Base-by-base conservation (phyloP, 225 moss, liverwort and hornwort species). In the Bryum argenteum region DNA sequence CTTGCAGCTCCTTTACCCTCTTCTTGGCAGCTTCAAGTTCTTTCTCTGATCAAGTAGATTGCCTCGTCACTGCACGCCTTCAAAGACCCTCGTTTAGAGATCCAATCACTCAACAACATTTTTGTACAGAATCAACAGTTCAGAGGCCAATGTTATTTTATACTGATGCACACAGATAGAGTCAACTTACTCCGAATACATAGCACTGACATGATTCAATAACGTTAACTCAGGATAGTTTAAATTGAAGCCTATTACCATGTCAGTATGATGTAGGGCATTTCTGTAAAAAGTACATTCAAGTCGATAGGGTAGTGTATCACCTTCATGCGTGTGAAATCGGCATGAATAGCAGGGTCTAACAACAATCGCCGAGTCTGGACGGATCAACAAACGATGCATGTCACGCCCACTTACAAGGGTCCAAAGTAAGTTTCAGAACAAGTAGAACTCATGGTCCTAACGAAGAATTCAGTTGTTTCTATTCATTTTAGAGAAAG, bases 21-120 rank as follows among this genome's bases (percentile, higher is more conserved):
- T 92, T 98, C 56, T 94, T 92, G 51, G 92, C 88, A 73, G 89
- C 88, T 78, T 98, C 98, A n/a, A 94, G 83, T 79, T 94, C 94
- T 88, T 91, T 94, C 98, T 98, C 82, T 71, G 61, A 9, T 61
- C 63, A 47, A 71, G 40, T 8, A 21, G 57, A 17, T 64, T 56
- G 61, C n/a, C 64, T n/a, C 8, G 18, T 42, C 38, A 71, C 43
- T 33, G 22, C 16, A 33, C 33, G 33, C 22, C 13, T 73, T 44
- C 63, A 52, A 43, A n/a, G 8, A 41, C 15, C 28, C n/a, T 14
- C 12, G 10, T n/a, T 43, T 33, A 33, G 2, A 0, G 6, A 18
- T 6, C 23, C 53, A 63, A 17, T 2, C 2, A 2, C 4, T 26
- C 26, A 2, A 26, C 26, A 26, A 1, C n/a, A 60, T 37, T 38